Base-by-base conservation (phyloP, 768 basidiomycete genomes). In the Russula brevipes region DNA sequence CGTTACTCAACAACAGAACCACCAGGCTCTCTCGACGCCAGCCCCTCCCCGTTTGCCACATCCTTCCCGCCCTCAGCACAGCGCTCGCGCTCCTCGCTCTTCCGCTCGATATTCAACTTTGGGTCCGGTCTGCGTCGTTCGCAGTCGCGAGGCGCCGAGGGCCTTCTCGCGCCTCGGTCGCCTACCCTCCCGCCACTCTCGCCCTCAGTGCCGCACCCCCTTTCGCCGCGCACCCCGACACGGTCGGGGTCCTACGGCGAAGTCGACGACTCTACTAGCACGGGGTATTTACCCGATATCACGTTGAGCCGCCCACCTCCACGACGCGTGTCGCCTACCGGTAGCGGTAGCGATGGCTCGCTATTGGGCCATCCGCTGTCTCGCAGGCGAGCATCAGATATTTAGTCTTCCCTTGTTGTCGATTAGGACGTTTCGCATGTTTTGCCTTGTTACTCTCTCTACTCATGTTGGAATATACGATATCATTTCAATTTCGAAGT, bases 151-250 rank as follows among this genome's bases (percentile, higher is more conserved):
- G 77, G 79, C 42, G 76, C 80, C 7, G 85, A 89, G 67, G 91
- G 89, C 12, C 76, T 92, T 57, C 84, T 93, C 62, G 84, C 88
- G 0, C 87, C 87, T 14, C 82, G 77, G 12, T 79, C 86, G 16
- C 82, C 84, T 19, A 54, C n/a, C n/a, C 36, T 63, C 41, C 59
- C 52, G 4, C 61, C 63, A 4, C 47, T 24, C 9, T 69, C 68
- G 1, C 73, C 73, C 4, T 63, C 44, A 58, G 66, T 17, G 61
- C 62, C 10, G 7, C 57, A 35, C 61, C 68, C 24, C 68, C 68
- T 10, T 71, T 66, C 19, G 9, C 57, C 65, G 7, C 63, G 42
- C 19, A 57, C 63, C 4, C 68, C 68, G 19, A 62, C 61, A 46
- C 65, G 68, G 9, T 53, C 64, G 3, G 10, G 36, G 7, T 60